Base-by-base conservation (phyloP, 2,329 filamentous ascomycete genomes). In the Pestalotiopsis sp. region DNA sequence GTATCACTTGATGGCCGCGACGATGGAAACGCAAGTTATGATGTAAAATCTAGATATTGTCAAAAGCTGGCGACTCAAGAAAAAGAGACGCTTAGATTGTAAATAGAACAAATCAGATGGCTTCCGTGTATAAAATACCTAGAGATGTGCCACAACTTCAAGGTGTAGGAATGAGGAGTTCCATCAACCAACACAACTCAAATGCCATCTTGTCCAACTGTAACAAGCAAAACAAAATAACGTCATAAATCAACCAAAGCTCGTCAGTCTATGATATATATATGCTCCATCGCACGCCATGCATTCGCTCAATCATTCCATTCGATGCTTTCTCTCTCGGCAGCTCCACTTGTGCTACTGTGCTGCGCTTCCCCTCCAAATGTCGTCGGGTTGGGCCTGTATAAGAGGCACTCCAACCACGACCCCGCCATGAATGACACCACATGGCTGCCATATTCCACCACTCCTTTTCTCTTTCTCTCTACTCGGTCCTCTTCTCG, bases 401-500 rank as follows among this genome's bases (percentile, higher is more conserved):
- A 11, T 27, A 4, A 58, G 2, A 36, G 25, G n/a, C 17, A 23
- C 27, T 25, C 61, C 61, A 64, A 27, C 25, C 20, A 17, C 61
- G 20, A 20, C n/a, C 40, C 59, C 36, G 27, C 36, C n/a, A 36
- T 36, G 31, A 36, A 49, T 38, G 4, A 7, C 41, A 49, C 38
- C 38, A 56, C 60, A 25, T 12, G 11, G 23, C 45, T 11, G 13
- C 38, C 27, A 41, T 23, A 41, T 52, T 59, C 12, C 59, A 49
- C 41, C 17, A 58, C 31, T 4, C 31, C 9, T 36, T 36, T 23
- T 41, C 56, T 66, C 23, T 79, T n/a, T 3, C 20, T 23, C 5
- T 52, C 20, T 66, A 86, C n/a, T 77, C 77, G 4, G 77, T 79
- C 75, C 87, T 82, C 82, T 86, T 90, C 81, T 91, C 90, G 3